Percentiles rank a stretch among this genome's conserved stretches.
Evolutionary conservation across 2,329 filamentous ascomycete species (phyloP).

Genomic region (Exophiala aquamarina): DNA sequence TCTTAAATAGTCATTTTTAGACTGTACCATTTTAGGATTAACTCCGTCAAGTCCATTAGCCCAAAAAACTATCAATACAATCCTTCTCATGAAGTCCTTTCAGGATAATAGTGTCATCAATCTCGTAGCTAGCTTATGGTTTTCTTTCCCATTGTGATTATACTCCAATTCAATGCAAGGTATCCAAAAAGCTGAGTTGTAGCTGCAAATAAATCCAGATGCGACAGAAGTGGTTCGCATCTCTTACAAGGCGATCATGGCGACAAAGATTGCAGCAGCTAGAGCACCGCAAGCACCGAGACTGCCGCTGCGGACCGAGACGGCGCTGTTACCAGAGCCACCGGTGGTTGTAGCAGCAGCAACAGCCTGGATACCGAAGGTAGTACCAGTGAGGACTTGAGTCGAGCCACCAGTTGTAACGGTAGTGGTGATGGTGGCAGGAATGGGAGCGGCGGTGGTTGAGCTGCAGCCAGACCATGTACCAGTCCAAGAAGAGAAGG

Average conservation of each 20-base stretch:
- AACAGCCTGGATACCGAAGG: conserved; percentile 28
- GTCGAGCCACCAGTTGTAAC: conserved; percentile 21
- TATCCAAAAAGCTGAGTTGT: too few species aligned
- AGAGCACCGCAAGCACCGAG: conserved; percentile 23
- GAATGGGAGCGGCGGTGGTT: conserved; percentile 24
- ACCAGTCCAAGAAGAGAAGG: conserved; percentile 28
- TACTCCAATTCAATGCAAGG: too few species aligned
- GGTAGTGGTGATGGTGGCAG: conserved; percentile 29
- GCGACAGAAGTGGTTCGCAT: neutral
- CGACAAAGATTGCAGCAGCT: conserved; percentile 24
- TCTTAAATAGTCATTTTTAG: too few species aligned
- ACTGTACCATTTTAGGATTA: too few species aligned
- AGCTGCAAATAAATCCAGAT: too few species aligned
- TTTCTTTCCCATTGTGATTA: too few species aligned
- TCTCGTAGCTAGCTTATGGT: neutral
- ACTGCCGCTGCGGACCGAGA: conserved; percentile 21
- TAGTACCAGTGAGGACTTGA: conserved; percentile 30
- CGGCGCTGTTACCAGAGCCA: conserved; percentile 19
- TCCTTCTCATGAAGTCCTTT: neutral
- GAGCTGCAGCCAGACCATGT: conserved; percentile 29
- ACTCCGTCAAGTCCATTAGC: too few species aligned
- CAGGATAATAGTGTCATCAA: conserved; percentile 1
- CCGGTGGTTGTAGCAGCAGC: conserved; percentile 14
- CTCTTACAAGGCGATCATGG: conserved; percentile 27
- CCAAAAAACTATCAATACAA: neutral